phyloP scores from a whole-genome alignment of 2,329 filamentous ascomycete genomes.

The Alternaria consortialis region DNA sequence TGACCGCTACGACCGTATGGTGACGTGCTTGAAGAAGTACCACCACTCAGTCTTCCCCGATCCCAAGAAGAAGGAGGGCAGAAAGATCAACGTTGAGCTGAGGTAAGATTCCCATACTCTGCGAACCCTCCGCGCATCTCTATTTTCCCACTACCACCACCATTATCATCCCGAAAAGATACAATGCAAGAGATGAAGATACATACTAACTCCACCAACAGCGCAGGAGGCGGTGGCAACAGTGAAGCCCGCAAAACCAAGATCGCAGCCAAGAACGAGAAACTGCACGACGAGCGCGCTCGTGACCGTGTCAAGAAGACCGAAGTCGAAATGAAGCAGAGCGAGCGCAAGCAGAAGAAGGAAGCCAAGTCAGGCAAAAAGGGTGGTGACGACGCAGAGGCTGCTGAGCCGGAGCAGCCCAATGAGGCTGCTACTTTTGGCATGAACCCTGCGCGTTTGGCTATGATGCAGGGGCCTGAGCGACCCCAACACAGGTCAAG shows the following conservation, averaged over 20 bases:
- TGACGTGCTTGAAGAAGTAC: conserved; percentile 88
- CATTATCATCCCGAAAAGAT: background rate
- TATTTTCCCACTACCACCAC: background rate
- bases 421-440: conserved; percentile 33
- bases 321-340: conserved; percentile 52
- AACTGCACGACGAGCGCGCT: conserved; percentile 75
- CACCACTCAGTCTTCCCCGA: conserved; percentile 82
- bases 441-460: conserved; percentile 51
- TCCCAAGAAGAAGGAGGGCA: conserved; percentile 62
- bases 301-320: conserved; percentile 59
- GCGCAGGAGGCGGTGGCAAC: conserved; percentile 86
- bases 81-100: conserved; percentile 92
- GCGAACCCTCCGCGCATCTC: background rate
- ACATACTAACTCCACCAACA: conserved; percentile 45
- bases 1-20: conserved; percentile 84
- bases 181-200: background rate
- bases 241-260: conserved; percentile 75
- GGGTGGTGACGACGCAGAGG: conserved; percentile 12
- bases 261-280: conserved; percentile 85
- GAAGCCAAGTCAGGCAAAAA: conserved; percentile 36
- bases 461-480: conserved; percentile 44
- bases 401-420: conserved; percentile 25
- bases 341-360: conserved; percentile 53
- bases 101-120: conserved; percentile 63
- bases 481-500: conserved; percentile 30